These are phyloP conservation scores for Aureobasidium pullulans DNA, from an alignment of 2,329 filamentous ascomycete genomes.

Conservation along the genomic window DNA sequence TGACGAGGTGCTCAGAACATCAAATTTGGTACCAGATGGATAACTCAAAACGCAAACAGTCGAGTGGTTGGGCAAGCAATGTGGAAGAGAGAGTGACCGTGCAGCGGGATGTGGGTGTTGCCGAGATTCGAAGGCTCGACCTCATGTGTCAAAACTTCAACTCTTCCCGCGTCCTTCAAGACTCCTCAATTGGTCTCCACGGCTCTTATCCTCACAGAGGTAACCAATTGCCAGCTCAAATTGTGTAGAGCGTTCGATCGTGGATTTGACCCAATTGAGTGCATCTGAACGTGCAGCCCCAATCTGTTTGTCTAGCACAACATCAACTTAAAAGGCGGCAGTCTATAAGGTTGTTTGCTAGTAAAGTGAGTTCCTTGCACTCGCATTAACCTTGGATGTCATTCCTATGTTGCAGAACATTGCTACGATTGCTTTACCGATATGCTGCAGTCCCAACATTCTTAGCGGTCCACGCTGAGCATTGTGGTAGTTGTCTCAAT, in stretches of 20 bases:
- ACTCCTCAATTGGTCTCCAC: not conserved
- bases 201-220: not conserved
- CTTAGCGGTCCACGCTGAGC: no score
- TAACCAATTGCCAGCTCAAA: not conserved
- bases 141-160: not conserved
- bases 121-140: not conserved
- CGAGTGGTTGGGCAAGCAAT: not conserved
- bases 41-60: not conserved
- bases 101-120: constrained; percentile 3
- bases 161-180: not conserved
- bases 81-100: not conserved
- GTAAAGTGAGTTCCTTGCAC: not conserved
- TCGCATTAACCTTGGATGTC: no score
- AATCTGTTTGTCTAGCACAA: not conserved
- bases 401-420: no score
- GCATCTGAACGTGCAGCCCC: not conserved
- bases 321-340: not conserved
- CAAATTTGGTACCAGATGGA: not conserved
- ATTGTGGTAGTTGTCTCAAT: no score
- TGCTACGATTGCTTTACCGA: no score
- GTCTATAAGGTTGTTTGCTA: not conserved
- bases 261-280: not conserved
- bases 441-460: no score
- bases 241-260: not conserved
- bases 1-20: not conserved